Conservation (phyloP, 2,329 filamentous ascomycete species). For the Colletotrichum sp. region DNA sequence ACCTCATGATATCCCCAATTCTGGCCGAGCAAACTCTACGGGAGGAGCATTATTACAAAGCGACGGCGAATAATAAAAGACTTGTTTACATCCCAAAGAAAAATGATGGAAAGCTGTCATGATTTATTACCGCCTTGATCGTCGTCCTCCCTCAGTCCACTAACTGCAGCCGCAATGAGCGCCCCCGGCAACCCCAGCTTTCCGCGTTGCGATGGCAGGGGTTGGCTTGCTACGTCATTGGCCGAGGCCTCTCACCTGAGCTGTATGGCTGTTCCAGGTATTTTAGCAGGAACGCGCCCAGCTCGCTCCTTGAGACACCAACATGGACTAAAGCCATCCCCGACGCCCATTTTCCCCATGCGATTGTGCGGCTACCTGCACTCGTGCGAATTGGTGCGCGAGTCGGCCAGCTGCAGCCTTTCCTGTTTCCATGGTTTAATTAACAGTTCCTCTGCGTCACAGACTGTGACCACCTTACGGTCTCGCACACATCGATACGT, state of each 20-base stretch:
- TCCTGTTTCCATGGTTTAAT: background rate
- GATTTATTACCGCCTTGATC: background rate
- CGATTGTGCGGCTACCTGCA: background rate
- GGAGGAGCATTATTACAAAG: background rate
- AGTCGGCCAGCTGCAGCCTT: background rate
- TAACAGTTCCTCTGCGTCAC: background rate
- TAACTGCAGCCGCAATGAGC: background rate
- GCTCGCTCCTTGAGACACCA: background rate
- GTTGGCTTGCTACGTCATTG: slow-evolving; percentile 21
- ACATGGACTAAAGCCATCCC: background rate
- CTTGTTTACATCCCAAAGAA: background rate
- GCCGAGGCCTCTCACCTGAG: background rate
- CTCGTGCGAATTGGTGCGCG: background rate
- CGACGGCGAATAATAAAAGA: slow-evolving; percentile 2
- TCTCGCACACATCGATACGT: background rate
- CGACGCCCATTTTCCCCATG: background rate
- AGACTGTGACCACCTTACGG: background rate
- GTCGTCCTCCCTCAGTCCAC: background rate
- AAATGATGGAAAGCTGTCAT: background rate
- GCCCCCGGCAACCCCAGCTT: slow-evolving; percentile 1
- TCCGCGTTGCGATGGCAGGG: slow-evolving; percentile 5
- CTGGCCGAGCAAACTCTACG: background rate
- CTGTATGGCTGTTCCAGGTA: background rate
- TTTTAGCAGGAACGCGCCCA: background rate
- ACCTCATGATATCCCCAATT: background rate